Evolutionary conservation across 768 basidiomycete genomes (phyloP).

Genomic region (Lactifluus echinatus): DNA sequence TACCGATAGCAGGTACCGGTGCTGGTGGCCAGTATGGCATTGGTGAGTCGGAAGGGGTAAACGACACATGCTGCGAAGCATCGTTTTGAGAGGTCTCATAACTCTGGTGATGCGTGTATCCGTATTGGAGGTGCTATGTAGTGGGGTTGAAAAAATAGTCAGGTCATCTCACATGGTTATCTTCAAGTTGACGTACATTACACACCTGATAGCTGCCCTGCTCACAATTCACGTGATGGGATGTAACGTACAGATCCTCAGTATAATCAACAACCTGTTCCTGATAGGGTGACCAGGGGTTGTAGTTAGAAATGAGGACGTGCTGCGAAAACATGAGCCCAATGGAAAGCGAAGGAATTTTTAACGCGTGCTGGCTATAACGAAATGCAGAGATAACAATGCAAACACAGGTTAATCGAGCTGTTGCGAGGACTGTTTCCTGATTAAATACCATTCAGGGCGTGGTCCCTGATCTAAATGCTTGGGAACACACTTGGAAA

Average conservation of each 20-base stretch:
- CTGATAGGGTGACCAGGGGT: not conserved
- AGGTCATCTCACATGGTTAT: not conserved
- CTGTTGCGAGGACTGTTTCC: not conserved
- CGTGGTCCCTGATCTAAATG: constrained; percentile 13
- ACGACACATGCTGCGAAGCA: not conserved
- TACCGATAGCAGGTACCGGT: not conserved
- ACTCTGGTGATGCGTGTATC: not conserved
- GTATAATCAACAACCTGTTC: not conserved
- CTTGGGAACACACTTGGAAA: not conserved
- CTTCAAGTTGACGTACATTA: too few relatives aligned
- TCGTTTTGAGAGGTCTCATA: not conserved
- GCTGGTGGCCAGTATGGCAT: constrained; percentile 4
- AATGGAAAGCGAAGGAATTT: not conserved
- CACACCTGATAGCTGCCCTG: constrained; percentile 4
- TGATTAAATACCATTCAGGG: constrained; percentile 11
- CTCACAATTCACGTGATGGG: constrained; percentile 4
- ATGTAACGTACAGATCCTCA: not conserved
- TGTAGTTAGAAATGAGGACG: not conserved
- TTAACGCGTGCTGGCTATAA: not conserved
- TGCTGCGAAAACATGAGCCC: constrained; percentile 1
- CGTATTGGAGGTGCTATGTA: constrained; percentile 1
- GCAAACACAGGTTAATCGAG: not conserved
- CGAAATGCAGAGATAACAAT: not conserved
- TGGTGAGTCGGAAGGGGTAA: not conserved
- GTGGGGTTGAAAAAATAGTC: not conserved